Base-by-base conservation (phyloP, 2,329 filamentous ascomycete genomes). In the Penicillium sp. region DNA sequence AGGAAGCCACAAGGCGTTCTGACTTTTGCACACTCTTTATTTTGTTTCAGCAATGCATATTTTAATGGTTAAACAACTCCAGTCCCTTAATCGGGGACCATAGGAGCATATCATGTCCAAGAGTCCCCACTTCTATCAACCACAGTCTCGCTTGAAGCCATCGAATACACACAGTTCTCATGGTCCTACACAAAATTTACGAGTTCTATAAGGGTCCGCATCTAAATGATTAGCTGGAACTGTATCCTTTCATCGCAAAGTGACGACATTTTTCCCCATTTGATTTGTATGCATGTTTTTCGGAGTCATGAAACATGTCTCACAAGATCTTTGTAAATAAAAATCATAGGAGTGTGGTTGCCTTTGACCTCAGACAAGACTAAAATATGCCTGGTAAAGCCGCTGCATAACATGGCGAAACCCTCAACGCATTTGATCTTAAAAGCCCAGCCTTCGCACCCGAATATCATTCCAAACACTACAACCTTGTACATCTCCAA, bases 1-100 rank as follows among this genome's bases (percentile, higher is more conserved):
- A 51, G 48, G 19, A 51, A 38, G 47, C 53, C 53, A 50, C 17
- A 16, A 45, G 53, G 53, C 41, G 47, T 55, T 45, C 26, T 45
- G 33, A 45, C 31, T 55, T 45, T 50, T 45, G 17, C 8, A 8
- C n/a, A 26, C 5, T 16, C 9, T 30, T 26, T 49, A 7, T 19
- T 22, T 22, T 22, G 31, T 31, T 10, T 16, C 16, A 33, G 17
- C 17, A 37, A 43, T 17, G 14, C 41, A 43, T 19, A 19, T 36
- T 26, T 17, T 42, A 31, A 30, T 17, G 19, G 2, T 30, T n/a
- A 11, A n/a, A 16, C 11, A 25, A 10, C 14, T 44, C 11, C 17
- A 8, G 12, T 30, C 36, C 19, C 36, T 12, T 22, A 10, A 22
- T 5, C 16, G 12, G 19, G n/a, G 42, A 19, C 5, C 12, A 31